Base-by-base conservation (phyloP, 1,284 basidiomycete species). In the Ustilago crameri region DNA sequence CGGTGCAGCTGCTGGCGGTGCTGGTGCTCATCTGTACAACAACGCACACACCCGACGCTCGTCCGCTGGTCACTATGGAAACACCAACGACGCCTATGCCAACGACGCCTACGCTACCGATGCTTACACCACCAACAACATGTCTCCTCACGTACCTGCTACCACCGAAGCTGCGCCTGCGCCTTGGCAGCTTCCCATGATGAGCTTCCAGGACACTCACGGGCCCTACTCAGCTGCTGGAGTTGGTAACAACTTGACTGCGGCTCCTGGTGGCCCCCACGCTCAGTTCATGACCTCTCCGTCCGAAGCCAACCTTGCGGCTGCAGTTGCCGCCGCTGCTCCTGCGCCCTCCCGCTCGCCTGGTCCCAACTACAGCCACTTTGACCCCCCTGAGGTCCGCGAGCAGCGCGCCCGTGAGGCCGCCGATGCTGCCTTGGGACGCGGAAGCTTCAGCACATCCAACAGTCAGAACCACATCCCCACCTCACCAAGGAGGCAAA, bases 351-450 rank as follows among this genome's bases (percentile, higher is more conserved):
- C 68, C 7, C 53, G 69, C 30, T 57, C 52, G 7, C 52, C 72
- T 7, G 73, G 60, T 38, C 75, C 69, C 2, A 70, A 75, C 32
- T 79, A 79, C 61, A 67, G 53, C 51, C 77, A 79, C 51, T 70
- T 79, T 46, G 78, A 79, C 55, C 74, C 78, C 15, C 76, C 76
- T 24, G 78, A 79, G 47, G 72, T 79, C 20, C 68, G 75, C 10
- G 76, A 74, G 26, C 60, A 59, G 22, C 67, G 78, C n/a, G 71
- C 65, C 12, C 51, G 68, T 18, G 64, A 79, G 47, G 69, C 69
- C n/a, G 74, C 76, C 17, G 70, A 57, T 34, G 68, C 59, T 4
- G 67, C 69, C 3, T 27, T 68, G 7, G 53, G 47, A 1, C 38
- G 57, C 1, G 59, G 48, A 34, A 61, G 56, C 37, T 56, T 50